These are phyloP conservation scores for Claviceps humidiphila DNA, from an alignment of 2,329 filamentous ascomycete species.

Conservation along the genomic window DNA sequence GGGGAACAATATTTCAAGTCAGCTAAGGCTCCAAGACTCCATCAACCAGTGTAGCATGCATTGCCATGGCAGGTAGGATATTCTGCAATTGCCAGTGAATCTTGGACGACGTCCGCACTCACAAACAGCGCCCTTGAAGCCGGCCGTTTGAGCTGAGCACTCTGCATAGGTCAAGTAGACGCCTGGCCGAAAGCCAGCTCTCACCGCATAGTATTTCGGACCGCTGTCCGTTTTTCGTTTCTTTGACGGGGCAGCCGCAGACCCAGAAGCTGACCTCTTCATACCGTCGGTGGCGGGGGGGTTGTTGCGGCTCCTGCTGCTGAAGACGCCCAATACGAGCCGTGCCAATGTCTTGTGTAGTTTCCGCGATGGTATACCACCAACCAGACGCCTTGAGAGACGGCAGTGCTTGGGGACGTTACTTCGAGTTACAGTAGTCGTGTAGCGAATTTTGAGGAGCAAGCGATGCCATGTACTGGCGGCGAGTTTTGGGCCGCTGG, in stretches of 20 bases:
- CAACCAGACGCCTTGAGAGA: neutral
- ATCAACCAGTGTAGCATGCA: too few relatives aligned
- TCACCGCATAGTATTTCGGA: conserved; percentile 52
- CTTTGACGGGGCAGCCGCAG: conserved; percentile 17
- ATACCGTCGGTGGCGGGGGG: conserved; percentile 11
- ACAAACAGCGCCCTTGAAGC: conserved; percentile 55
- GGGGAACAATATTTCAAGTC: neutral
- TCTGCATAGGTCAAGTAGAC: conserved; percentile 51
- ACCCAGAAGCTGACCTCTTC: conserved; percentile 17
- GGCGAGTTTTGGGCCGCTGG: conserved; percentile 9
- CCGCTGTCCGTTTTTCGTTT: conserved; percentile 35
- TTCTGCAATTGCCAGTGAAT: neutral
- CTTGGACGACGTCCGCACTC: conserved; percentile 23
- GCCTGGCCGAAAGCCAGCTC: conserved; percentile 40
- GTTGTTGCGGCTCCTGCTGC: neutral
- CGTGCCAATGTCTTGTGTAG: neutral
- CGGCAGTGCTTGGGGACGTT: neutral
- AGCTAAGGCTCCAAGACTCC: too few relatives aligned
- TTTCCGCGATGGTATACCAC: neutral
- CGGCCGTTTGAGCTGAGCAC: conserved; percentile 46
- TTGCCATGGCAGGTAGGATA: too few relatives aligned
- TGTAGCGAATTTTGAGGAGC: neutral
- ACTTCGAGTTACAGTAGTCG: neutral
- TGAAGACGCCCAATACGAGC: conserved; percentile 12
- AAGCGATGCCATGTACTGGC: conserved; percentile 1